Evolutionary conservation across 2,329 filamentous ascomycete species (phyloP).

Genomic region (Chaetomium sp.): DNA sequence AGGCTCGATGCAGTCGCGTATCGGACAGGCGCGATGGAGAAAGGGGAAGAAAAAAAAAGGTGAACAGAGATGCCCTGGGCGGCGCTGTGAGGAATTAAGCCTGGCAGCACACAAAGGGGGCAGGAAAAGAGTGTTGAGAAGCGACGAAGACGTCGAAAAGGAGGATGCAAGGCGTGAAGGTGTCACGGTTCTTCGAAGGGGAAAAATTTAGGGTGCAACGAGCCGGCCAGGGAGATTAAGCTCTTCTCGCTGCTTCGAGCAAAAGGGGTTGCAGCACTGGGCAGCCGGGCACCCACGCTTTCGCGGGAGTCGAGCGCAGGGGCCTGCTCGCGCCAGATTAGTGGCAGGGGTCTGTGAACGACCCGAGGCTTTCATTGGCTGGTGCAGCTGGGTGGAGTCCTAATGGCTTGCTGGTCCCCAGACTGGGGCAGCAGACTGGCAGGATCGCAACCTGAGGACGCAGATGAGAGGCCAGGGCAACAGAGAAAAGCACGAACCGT

Average conservation of each 20-base stretch:
- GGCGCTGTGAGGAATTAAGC: slow-evolving; percentile 19
- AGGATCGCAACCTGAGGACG: slow-evolving; percentile 4
- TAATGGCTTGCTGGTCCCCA: slow-evolving; percentile 18
- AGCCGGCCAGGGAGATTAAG: slow-evolving; percentile 18
- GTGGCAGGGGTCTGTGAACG: slow-evolving; percentile 13
- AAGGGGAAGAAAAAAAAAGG: slow-evolving; percentile 12
- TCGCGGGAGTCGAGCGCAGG: slow-evolving; percentile 16
- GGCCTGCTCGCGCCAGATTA: slow-evolving; percentile 20
- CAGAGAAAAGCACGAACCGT: background rate
- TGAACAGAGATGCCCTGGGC: slow-evolving; percentile 1
- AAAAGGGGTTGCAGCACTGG: slow-evolving; percentile 24
- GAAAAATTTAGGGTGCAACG: slow-evolving; percentile 26
- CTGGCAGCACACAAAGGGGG: slow-evolving; percentile 24
- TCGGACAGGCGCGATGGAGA: slow-evolving; percentile 27
- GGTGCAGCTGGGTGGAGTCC: background rate
- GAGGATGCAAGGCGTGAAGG: slow-evolving; percentile 17
- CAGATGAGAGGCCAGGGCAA: background rate
- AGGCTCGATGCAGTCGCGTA: slow-evolving; percentile 29
- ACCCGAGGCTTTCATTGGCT: slow-evolving; percentile 19
- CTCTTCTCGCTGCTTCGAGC: slow-evolving; percentile 17
- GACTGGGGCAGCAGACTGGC: background rate
- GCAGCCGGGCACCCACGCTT: slow-evolving; percentile 10
- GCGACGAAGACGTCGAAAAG: slow-evolving; percentile 17
- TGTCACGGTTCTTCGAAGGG: slow-evolving; percentile 21
- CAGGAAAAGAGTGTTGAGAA: slow-evolving; percentile 24